These are phyloP conservation scores for Diaporthe aspalathi DNA, from an alignment of 2,329 filamentous ascomycete genomes.

Conservation along the genomic window DNA sequence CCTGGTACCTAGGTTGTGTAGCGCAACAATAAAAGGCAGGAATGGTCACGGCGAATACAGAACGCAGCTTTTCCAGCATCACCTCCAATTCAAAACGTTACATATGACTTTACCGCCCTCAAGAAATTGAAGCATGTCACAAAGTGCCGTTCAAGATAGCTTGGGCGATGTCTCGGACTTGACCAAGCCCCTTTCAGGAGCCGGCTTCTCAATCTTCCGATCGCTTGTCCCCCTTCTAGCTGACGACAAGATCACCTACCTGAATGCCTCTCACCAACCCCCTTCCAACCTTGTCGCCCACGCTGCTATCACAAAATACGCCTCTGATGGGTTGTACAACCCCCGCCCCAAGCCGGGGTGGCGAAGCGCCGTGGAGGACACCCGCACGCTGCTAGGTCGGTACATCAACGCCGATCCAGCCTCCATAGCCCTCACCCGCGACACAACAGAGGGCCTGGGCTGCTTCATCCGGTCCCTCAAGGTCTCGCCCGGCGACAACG, in stretches of 20 bases:
- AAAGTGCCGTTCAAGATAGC: not conserved
- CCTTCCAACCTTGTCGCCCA: conserved; percentile 49
- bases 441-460: conserved; percentile 49
- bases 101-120: no score
- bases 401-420: conserved; percentile 46
- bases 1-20: not conserved
- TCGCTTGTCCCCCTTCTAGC: conserved; percentile 42
- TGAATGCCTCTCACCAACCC: conserved; percentile 48
- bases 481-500: conserved; percentile 47
- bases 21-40: not conserved
- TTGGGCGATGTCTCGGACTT: not conserved
- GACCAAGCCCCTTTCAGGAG: conserved; percentile 14
- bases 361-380: conserved; percentile 41
- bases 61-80: no score
- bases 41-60: not conserved
- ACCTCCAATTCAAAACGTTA: not conserved
- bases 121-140: not conserved
- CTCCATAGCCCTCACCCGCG: conserved; percentile 47
- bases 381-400: conserved; percentile 43
- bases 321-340: conserved; percentile 43
- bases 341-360: conserved; percentile 44
- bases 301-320: conserved; percentile 46
- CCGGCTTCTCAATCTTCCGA: conserved; percentile 41
- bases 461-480: conserved; percentile 44
- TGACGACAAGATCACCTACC: conserved; percentile 41